Base-by-base conservation (phyloP, 2,329 filamentous ascomycete genomes). In the Plectosphaerella sp. region DNA sequence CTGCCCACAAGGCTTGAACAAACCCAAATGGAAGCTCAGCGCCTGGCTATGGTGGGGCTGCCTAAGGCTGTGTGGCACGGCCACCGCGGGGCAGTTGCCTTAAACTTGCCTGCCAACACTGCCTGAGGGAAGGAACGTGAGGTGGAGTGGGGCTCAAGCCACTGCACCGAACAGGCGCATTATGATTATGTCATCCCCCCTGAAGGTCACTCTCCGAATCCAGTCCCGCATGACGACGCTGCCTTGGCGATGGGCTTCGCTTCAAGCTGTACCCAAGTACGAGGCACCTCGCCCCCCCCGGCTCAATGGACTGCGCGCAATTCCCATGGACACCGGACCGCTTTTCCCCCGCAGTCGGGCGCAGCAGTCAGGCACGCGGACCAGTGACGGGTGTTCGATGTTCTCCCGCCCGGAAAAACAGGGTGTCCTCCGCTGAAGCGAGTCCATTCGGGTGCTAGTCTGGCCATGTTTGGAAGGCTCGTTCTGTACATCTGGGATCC, bases 11-110 rank as follows among this genome's bases (percentile, higher is more conserved):
- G 18, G n/a, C 11, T 46, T 22, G 22, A 22, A 22, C 22, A 22
- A 22, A 22, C 11, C 39, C 46, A 36, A 50, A 42, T 41, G 47
- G 49, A 45, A 47, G 16, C 28, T 33, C 28, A 33, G 28, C 11
- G 3, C 28, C 28, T 33, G 28, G 28, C 41, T 20, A 55, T 51
- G 52, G 54, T 46, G 54, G 54, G 54, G 54, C 52, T 55, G 47
- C 28, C 28, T 3, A 33, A 33, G 8, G 28, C 11, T 33, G 22
- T 28, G 25, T 33, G 28, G 28, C 28, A 33, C 28, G 28, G 22
- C 22, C 22, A 22, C 22, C 53, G 53, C 53, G 53, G 53, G 53
- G 53, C 53, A 55, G 8, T 28, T 43, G 46, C 35, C 22, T n/a
- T n/a, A n/a, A n/a, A n/a, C n/a, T n/a, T n/a, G 22, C 3, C 22